Evolutionary conservation across 352 stramenopile genomes (phyloP), one percentile per base, ranked within the genome.

Genomic region (Peronospora tabacina): DNA sequence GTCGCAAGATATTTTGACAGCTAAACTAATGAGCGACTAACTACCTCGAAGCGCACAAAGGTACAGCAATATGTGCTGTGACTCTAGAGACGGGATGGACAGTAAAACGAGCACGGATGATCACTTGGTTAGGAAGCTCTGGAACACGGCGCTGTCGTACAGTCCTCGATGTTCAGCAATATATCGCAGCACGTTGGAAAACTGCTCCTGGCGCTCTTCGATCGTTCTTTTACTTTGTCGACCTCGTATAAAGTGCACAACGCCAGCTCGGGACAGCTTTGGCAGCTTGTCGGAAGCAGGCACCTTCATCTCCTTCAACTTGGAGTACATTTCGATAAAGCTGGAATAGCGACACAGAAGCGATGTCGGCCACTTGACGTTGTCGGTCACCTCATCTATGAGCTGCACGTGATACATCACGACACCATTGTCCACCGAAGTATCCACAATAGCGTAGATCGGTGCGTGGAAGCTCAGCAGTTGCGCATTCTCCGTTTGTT

Each of bases 251-350:
- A 77, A 73, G 44, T 72, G 66, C 19, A 68, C 15, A 13, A 84
- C 34, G 19, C 75, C 68, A 1, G 59, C 58, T 22, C 44, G 47
- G 24, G 72, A 58, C 12, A 86, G 51, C 22, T 46, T 42, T 4
- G 75, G 75, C 12, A 86, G 39, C 11, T 61, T 59, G 12, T 52
- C 29, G 4, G 47, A 41, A n/a, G 68, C 37, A 6, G 60, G 52
- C 7, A 78, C 34, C 17, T 70, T 66, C 9, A 54, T 57, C 32
- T 54, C 55, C 16, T 70, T 64, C 4, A 84, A 40, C 49, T 72
- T 65, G 13, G 40, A 35, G 58, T 80, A 64, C 58, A 86, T 62
- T n/a, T 75, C 68, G 15, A 48, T 66, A 45, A 87, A 87, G 15
- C 68, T 55, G 0, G 59, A 73, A 55, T 82, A 87, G n/a, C 75